Evolutionary conservation across 805 yeast species (phyloP).

Genomic region (Lachancea waltii): DNA sequence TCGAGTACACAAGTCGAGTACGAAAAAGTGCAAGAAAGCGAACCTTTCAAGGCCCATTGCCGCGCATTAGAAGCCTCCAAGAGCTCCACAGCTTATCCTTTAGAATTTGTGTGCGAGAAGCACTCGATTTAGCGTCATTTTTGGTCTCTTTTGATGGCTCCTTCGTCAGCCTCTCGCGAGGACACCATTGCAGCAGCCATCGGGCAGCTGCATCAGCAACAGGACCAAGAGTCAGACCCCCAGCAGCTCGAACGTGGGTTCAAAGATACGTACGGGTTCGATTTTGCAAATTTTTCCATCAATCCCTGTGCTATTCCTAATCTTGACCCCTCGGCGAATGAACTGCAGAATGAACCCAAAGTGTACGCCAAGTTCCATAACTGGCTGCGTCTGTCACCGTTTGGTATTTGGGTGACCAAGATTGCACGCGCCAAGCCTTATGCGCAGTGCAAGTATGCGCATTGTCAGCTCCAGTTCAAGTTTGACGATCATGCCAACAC

Average conservation of each 20-base stretch:
- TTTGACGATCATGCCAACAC: conserved; percentile 13
- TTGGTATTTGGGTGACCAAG: conserved; percentile 15
- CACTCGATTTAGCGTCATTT: too few species aligned
- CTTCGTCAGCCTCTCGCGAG: too few species aligned
- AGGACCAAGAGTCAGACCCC: conserved; percentile 1
- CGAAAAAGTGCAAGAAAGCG: too few species aligned
- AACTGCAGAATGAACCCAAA: conserved; percentile 4
- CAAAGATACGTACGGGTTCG: conserved; percentile 10
- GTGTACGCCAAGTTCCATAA: conserved; percentile 9
- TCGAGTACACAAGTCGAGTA: too few species aligned
- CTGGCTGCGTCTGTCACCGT: conserved; percentile 15
- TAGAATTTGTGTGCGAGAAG: too few species aligned
- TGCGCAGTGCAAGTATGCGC: conserved; percentile 12
- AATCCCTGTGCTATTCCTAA: conserved; percentile 12
- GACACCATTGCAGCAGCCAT: conserved; percentile 8
- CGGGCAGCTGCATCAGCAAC: conserved; percentile 3
- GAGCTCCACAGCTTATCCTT: too few species aligned
- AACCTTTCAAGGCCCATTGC: too few species aligned
- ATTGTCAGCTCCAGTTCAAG: conserved; percentile 11
- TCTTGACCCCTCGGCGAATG: conserved; percentile 6
- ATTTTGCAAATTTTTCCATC: conserved; percentile 12
- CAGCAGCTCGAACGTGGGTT: conserved; percentile 4
- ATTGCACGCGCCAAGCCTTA: conserved; percentile 10
- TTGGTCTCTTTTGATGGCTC: too few species aligned
- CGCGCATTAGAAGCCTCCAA: too few species aligned